Evolutionary conservation across 1,139 yeast species (phyloP), one percentile per base, ranked within the genome.

Genomic region (Williopsis jadinii): DNA sequence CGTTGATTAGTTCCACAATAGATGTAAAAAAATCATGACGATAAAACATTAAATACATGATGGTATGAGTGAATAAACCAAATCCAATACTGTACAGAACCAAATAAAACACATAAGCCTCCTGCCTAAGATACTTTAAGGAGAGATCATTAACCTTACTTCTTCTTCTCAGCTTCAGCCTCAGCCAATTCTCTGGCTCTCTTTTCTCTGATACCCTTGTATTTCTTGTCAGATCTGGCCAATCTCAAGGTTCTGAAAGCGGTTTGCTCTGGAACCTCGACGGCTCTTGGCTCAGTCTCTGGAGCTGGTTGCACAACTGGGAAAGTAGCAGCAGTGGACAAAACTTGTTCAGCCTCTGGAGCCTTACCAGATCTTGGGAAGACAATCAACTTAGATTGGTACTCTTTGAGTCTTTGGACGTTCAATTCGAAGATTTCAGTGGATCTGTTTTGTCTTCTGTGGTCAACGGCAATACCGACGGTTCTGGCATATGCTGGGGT

Each of bases 151-250:
- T 19, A 19, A 19, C 24, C 48, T 55, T 54, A 55, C 49, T 87
- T 87, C 87, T 87, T 87, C 90, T 88, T 88, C 66, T 87, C 96
- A 76, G 95, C 96, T 78, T 90, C 97, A 70, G 97, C 97, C 75
- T 86, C 97, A 72, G 97, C 97, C 78, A 79, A 79, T 60, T 88
- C 97, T 68, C 71, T 81, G 63, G 95, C 95, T 77, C 96, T 85
- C 95, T 90, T 90, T 68, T 83, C 97, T 77, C 95, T 87, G 75
- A 80, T 75, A 78, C 98, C 98, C 70, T 72, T 77, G 85, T 77
- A 84, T 73, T 77, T 87, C 82, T 92, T 87, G 64, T 85, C 87
- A 61, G 92, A 80, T 80, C 92, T 86, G 54, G 97, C 97, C 66
- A 76, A 72, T 77, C 97, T 86, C 70, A 92, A 84, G 64, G 97